Percentiles rank a stretch among this genome's conserved stretches.
Conservation (phyloP, 768 basidiomycete species). For the Podaxis mareebaensis region DNA sequence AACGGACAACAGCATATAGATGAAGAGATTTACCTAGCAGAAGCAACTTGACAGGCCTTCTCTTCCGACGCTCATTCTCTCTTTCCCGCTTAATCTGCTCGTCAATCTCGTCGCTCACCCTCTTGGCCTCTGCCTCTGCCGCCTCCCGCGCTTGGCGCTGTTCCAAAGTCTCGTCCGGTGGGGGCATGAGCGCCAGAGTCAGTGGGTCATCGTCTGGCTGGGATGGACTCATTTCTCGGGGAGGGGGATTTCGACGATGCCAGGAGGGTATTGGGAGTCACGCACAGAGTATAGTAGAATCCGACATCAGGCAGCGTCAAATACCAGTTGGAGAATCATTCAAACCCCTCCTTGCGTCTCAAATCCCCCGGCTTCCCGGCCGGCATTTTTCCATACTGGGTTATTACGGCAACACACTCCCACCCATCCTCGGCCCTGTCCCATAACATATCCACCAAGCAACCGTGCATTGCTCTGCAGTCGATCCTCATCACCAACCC, state of each 20-base stretch:
- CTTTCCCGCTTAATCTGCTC: conserved; percentile 66
- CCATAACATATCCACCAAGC: not conserved
- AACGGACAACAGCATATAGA: conserved; percentile 2
- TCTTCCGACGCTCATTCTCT: conserved; percentile 57
- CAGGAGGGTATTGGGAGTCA: conserved; percentile 16
- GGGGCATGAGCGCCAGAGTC: conserved; percentile 59
- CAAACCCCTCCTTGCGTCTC: not conserved
- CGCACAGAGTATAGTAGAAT: conserved; percentile 7
- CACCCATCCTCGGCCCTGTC: not conserved
- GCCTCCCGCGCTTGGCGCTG: conserved; percentile 55
- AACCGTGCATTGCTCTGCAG: not conserved
- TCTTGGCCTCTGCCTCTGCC: conserved; percentile 63
- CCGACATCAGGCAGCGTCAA: conserved; percentile 17
- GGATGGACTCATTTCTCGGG: conserved; percentile 26
- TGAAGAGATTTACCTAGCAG: conserved; percentile 52
- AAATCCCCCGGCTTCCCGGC: not conserved
- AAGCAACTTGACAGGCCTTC: conserved; percentile 71
- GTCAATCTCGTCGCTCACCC: conserved; percentile 74
- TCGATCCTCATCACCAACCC: not conserved
- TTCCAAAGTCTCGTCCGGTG: conserved; percentile 60
- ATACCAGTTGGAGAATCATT: conserved; percentile 7
- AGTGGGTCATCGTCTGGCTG: conserved; percentile 60
- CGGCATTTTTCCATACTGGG: not conserved
- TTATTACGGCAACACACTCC: not conserved
- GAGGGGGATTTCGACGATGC: conserved; percentile 8